Evolutionary conservation across 2,329 filamentous ascomycete species (phyloP), one percentile per base, ranked within the genome.

Genomic region (Colletotrichum sp.): DNA sequence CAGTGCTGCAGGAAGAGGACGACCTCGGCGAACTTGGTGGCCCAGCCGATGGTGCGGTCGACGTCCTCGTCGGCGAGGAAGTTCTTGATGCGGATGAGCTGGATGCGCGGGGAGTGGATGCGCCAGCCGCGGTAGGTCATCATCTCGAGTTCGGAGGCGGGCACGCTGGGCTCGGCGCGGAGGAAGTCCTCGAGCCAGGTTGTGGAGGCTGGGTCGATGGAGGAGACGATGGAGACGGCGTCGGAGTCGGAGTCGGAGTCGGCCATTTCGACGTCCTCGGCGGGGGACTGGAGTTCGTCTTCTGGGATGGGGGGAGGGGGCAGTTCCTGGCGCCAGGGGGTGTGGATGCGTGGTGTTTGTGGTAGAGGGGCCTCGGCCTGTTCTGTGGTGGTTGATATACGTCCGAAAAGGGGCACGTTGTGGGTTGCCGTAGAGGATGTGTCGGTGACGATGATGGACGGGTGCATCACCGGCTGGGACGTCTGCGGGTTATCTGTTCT

Each of bases 41-140:
- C 78, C 84, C 88, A 90, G 59, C 83, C 77, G 2, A 82, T 60
- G 72, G 84, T 85, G 18, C 86, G 84, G 72, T 87, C 84, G 7
- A 81, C 78, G 77, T 91, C 88, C 76, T 89, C 86, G 34, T 90
- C 88, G 5, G 85, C 79, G 26, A 92, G 86, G 76, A 89, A 92
- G 77, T 86, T 87, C 66, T 80, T 81, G 60, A 83, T 81, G 13
- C 83, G 80, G 16, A 68, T 59, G 57, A 85, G 81, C 59, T 82
- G 74, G 36, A 87, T 79, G 36, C 76, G 78, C 3, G 85, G 85
- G 2, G 85, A 79, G 24, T 79, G 79, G 63, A 84, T 79, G 39
- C 79, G 81, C 77, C 85, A 86, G 43, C 84, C 83, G 43, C 82
- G 82, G 71, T 85, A 85, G 4, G 74, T 68, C 34, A 79, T 71